A percentile compares a stretch with the other conserved stretches of the same genome.
Conservation (phyloP, 2,329 filamentous ascomycete species). For the Fusarium pseudoanthophilum region DNA sequence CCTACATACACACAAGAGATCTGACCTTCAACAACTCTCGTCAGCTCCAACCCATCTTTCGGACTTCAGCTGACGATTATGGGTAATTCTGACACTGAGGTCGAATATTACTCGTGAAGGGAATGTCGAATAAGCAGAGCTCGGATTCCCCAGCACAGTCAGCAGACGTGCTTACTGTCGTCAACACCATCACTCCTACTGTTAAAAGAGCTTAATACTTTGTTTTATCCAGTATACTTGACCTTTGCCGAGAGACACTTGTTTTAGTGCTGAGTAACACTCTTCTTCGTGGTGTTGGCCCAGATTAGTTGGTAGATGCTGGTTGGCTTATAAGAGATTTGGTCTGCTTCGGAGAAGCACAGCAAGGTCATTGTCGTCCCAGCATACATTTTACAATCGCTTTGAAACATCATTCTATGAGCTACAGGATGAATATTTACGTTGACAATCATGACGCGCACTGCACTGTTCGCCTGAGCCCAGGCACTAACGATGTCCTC, state of each 20-base stretch:
- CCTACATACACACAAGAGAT: background rate
- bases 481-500: background rate
- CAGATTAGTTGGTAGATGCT: background rate
- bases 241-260: background rate
- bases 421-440: background rate
- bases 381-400: background rate
- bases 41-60: background rate
- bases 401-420: fast-evolving
- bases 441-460: no score
- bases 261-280: background rate
- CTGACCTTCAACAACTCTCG: background rate
- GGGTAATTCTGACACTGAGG: background rate
- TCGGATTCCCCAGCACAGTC: background rate
- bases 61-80: background rate
- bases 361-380: background rate
- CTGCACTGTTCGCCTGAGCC: background rate
- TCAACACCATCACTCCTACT: background rate
- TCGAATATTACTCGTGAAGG: background rate
- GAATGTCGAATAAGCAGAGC: background rate
- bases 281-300: background rate
- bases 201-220: background rate
- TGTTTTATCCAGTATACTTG: background rate
- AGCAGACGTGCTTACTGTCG: background rate
- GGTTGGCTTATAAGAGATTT: background rate
- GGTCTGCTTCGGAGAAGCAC: background rate